Evolutionary conservation across 495 filamentous ascomycete genomes (phyloP).

Genomic region (Xylaria castorea): DNA sequence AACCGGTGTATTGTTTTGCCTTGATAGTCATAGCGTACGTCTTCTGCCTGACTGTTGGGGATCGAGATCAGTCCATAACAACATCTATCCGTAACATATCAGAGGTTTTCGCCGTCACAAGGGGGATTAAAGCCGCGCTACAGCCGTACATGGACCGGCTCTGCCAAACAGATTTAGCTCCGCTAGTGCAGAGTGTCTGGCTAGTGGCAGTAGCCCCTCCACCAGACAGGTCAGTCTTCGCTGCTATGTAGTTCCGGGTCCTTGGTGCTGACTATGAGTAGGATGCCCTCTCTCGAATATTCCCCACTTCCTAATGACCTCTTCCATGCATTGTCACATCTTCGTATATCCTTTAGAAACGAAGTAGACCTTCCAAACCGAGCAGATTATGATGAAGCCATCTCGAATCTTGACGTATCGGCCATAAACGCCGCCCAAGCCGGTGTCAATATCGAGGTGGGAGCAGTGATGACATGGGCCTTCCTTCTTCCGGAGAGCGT

Average conservation of each 20-base stretch:
- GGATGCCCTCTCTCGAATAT: conserved; percentile 4
- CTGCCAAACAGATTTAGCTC: background rate
- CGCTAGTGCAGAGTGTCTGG: background rate
- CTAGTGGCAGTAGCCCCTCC: background rate
- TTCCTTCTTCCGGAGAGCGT: background rate
- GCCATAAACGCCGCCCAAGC: background rate
- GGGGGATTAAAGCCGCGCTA: background rate
- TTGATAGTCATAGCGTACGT: background rate
- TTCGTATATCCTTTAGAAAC: background rate
- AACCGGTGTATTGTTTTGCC: background rate
- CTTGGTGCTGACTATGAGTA: background rate
- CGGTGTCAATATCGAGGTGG: conserved; percentile 6
- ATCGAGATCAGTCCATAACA: background rate
- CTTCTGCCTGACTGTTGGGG: background rate
- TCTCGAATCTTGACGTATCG: background rate
- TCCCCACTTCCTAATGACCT: background rate
- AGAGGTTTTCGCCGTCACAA: background rate
- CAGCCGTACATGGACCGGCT: background rate
- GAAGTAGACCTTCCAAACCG: background rate
- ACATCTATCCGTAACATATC: background rate
- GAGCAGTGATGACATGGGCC: background rate
- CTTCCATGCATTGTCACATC: background rate
- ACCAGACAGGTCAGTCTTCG: background rate
- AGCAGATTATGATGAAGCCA: background rate
- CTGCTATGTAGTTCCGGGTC: background rate